Conservation (phyloP, 2,329 filamentous ascomycete species). For the Ophiostoma himal-ulmi region DNA sequence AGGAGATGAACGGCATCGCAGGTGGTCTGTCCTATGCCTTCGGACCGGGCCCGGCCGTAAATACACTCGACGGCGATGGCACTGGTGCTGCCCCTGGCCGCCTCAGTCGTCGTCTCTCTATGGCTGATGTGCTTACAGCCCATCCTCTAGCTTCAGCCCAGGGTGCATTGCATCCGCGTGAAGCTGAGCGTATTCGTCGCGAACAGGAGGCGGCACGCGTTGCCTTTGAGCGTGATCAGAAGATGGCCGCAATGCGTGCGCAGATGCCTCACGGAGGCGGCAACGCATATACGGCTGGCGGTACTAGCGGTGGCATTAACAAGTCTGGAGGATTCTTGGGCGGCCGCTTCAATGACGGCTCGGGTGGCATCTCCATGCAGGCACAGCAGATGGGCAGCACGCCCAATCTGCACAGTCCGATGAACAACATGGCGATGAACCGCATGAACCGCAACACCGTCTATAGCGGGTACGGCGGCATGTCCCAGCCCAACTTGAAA, state of each 20-base stretch:
- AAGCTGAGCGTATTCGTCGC: slow-evolving; percentile 38
- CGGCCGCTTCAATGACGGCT: slow-evolving; percentile 51
- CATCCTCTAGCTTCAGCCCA: slow-evolving; percentile 37
- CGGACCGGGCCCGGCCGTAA: slow-evolving; percentile 26
- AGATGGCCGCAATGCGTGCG: slow-evolving; percentile 43
- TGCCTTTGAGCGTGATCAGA: slow-evolving; percentile 42
- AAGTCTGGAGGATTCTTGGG: slow-evolving; percentile 44
- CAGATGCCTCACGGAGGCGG: slow-evolving; percentile 42
- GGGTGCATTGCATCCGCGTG: slow-evolving; percentile 35
- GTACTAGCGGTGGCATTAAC: slow-evolving; percentile 16
- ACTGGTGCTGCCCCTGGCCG: slow-evolving; percentile 26
- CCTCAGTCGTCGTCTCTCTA: slow-evolving; percentile 43
- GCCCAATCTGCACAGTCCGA: slow-evolving; percentile 1
- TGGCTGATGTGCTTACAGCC: slow-evolving; percentile 54
- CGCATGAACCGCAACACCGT: neutral
- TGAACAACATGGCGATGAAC: slow-evolving; percentile 7
- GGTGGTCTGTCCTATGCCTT: slow-evolving; percentile 30
- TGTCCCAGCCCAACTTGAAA: slow-evolving; percentile 13
- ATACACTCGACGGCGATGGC: slow-evolving; percentile 27
- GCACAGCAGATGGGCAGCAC: slow-evolving; percentile 16
- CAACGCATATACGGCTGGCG: neutral
- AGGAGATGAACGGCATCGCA: slow-evolving; percentile 39
- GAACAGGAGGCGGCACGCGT: slow-evolving; percentile 40
- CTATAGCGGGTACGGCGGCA: slow-evolving; percentile 14
- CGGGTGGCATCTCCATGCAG: slow-evolving; percentile 35